Conservation (phyloP, 1,139 yeast genomes). For the Yamadazyma mexicana region DNA sequence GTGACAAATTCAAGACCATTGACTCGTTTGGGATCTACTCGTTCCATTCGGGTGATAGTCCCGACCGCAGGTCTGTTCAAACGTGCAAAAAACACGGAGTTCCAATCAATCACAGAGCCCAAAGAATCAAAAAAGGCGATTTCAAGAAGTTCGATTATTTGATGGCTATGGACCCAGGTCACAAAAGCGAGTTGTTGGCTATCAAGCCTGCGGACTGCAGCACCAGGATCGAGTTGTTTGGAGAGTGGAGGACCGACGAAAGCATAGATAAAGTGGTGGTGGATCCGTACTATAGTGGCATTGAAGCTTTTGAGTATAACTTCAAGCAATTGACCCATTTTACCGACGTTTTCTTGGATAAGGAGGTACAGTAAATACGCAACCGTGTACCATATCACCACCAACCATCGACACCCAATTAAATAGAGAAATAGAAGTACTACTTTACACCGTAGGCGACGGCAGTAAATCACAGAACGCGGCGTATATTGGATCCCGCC, state of each 20-base stretch:
- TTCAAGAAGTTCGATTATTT: slow-evolving; percentile 77
- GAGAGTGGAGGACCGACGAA: slow-evolving; percentile 65
- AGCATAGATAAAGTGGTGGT: slow-evolving; percentile 60
- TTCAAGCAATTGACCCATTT: slow-evolving; percentile 75
- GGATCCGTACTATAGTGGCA: slow-evolving; percentile 93
- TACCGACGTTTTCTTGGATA: slow-evolving; percentile 60
- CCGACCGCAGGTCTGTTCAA: slow-evolving; percentile 71
- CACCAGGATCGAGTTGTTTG: slow-evolving; percentile 64
- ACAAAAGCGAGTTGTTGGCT: slow-evolving; percentile 57
- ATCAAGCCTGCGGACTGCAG: slow-evolving; percentile 57
- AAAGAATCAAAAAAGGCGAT: slow-evolving; percentile 59
- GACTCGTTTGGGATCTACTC: slow-evolving; percentile 91
- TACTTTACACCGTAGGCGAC: background rate
- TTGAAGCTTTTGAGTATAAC: slow-evolving; percentile 76
- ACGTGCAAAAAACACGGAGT: slow-evolving; percentile 75
- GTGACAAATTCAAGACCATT: slow-evolving; percentile 46
- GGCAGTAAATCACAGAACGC: background rate
- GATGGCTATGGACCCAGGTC: slow-evolving; percentile 80
- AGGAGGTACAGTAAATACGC: slow-evolving; percentile 36
- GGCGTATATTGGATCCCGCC: background rate
- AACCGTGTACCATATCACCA: too few species aligned
- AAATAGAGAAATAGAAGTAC: too few species aligned
- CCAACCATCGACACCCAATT: too few species aligned
- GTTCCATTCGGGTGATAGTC: slow-evolving; percentile 79
- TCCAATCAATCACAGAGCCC: slow-evolving; percentile 73